A percentile compares a stretch with the other conserved stretches of the same genome.
phyloP scores from a whole-genome alignment of 495 filamentous ascomycete species.

The Neohortaea acidophila region DNA sequence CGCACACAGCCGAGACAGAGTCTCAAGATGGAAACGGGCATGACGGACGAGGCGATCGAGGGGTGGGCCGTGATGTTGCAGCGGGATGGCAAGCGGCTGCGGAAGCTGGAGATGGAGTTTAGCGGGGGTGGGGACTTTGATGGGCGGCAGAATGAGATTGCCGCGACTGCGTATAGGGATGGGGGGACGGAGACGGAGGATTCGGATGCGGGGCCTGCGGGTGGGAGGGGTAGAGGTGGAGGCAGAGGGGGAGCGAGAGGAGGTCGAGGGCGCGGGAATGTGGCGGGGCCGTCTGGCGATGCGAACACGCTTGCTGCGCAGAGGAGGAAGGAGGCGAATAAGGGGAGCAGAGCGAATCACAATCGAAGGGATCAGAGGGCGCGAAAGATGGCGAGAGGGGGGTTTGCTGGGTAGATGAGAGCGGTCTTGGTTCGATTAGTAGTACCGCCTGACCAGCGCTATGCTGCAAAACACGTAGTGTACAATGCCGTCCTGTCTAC shows the following conservation, averaged over 20 bases:
- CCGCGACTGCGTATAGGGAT: conserved; percentile 45
- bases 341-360: conserved; percentile 32
- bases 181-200: conserved; percentile 33
- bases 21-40: conserved; percentile 62
- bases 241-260: conserved; percentile 34
- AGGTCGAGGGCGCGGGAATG: conserved; percentile 37
- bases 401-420: conserved; percentile 24
- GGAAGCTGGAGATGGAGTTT: conserved; percentile 51
- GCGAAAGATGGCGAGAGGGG: conserved; percentile 32
- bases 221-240: conserved; percentile 35
- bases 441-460: too few relatives aligned
- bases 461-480: too few relatives aligned
- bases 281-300: conserved; percentile 43
- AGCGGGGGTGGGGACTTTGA: conserved; percentile 38
- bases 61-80: conserved; percentile 80
- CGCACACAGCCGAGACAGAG: conserved; percentile 41
- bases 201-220: conserved; percentile 26
- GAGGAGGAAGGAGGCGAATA: conserved; percentile 47
- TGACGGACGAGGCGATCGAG: conserved; percentile 90
- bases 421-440: too few relatives aligned
- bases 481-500: too few relatives aligned
- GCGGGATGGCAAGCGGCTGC: conserved; percentile 50
- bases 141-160: conserved; percentile 45
- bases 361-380: conserved; percentile 31
- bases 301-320: conserved; percentile 41